These are phyloP conservation scores for Pleurotus djamor DNA, from an alignment of 768 basidiomycete species.

Conservation along the genomic window DNA sequence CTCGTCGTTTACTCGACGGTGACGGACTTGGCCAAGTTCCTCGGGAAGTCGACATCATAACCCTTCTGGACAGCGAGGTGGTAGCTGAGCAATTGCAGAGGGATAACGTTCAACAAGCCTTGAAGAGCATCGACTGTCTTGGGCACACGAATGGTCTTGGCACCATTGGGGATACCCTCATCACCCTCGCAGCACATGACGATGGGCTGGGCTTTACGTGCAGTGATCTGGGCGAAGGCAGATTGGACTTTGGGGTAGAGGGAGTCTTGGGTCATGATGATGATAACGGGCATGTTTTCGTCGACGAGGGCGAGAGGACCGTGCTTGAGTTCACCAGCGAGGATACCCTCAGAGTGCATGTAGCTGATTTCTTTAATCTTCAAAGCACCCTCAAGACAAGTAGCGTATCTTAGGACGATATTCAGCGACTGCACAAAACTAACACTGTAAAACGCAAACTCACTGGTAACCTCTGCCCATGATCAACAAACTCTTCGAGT, in stretches of 20 bases:
- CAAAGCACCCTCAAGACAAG: slow-evolving; percentile 95
- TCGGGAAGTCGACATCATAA: slow-evolving; percentile 97
- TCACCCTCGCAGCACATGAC: slow-evolving; percentile 96
- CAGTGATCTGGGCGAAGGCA: slow-evolving; percentile 95
- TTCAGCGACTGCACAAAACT: background rate
- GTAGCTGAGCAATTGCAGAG: slow-evolving; percentile 93
- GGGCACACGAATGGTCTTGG: slow-evolving; percentile 92
- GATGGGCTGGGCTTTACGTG: slow-evolving; percentile 93
- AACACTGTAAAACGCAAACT: slow-evolving; percentile 5
- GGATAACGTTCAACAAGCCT: slow-evolving; percentile 95
- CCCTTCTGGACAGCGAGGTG: slow-evolving; percentile 95
- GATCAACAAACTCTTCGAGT: slow-evolving; percentile 82
- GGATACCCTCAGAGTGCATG: slow-evolving; percentile 86
- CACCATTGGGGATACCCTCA: slow-evolving; percentile 65
- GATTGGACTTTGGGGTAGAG: slow-evolving; percentile 98
- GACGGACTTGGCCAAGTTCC: slow-evolving; percentile 89
- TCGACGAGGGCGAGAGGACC: slow-evolving; percentile 97
- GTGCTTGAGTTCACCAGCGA: slow-evolving; percentile 98
- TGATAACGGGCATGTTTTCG: slow-evolving; percentile 98
- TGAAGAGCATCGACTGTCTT: slow-evolving; percentile 93
- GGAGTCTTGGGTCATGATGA: slow-evolving; percentile 99
- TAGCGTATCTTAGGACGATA: slow-evolving; percentile 63
- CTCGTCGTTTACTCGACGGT: slow-evolving; percentile 56
- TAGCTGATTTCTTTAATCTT: slow-evolving; percentile 99
- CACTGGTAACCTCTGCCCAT: slow-evolving; percentile 99